Evolutionary conservation across 331 rosid species (phyloP).

Genomic region (Erythrophleum ivorense): DNA sequence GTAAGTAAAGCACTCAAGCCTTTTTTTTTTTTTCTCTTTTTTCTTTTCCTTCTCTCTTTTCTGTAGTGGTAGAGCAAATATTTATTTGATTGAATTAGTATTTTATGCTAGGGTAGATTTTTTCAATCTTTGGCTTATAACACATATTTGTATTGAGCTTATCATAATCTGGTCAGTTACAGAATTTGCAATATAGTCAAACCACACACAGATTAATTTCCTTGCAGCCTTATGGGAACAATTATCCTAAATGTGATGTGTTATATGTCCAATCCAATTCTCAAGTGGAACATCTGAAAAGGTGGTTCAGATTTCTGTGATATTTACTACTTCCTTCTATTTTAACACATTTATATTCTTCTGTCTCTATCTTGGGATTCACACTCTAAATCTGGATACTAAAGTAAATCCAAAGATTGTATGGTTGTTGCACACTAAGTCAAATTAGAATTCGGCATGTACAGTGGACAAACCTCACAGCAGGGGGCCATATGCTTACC

Average conservation of each 20-base stretch:
- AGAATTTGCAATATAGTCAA: neutral
- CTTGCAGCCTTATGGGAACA: neutral
- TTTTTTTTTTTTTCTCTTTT: neutral
- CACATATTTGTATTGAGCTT: neutral
- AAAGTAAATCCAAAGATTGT: slow-evolving; percentile 6
- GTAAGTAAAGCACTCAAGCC: slow-evolving; percentile 54
- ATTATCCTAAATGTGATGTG: neutral
- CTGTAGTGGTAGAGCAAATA: slow-evolving; percentile 3
- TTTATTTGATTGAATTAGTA: neutral
- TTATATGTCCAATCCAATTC: neutral
- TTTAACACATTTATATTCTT: neutral
- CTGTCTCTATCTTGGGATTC: neutral
- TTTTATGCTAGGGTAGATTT: neutral
- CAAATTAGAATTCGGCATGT: neutral
- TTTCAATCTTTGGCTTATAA: neutral
- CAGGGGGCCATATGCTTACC: neutral
- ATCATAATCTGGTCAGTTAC: neutral
- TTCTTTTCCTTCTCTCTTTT: neutral
- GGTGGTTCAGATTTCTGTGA: neutral
- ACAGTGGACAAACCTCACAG: neutral
- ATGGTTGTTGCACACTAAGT: neutral
- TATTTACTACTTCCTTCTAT: neutral
- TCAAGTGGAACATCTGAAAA: neutral
- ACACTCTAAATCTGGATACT: neutral
- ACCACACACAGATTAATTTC: neutral